A percentile compares a stretch with the other conserved stretches of the same genome.
Conservation (phyloP, 106 monocot species). For the Cymbidium sinense region DNA sequence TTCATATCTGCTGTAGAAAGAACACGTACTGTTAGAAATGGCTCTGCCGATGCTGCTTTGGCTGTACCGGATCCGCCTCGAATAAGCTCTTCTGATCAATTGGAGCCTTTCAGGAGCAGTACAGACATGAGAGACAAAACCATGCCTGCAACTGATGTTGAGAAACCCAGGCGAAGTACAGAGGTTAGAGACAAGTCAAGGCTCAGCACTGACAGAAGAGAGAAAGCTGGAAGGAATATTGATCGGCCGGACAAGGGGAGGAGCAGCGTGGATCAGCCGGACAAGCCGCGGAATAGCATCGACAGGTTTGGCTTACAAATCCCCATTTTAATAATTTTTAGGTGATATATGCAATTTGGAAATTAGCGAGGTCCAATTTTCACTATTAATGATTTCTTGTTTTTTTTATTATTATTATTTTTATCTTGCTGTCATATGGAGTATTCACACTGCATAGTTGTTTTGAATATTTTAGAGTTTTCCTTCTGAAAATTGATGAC, state of each 20-base stretch:
- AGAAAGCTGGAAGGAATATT: slow-evolving; percentile 36
- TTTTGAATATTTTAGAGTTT: too few species aligned
- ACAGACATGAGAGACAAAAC: neutral
- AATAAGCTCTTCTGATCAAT: neutral
- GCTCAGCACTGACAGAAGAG: slow-evolving; percentile 32
- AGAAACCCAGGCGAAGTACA: neutral
- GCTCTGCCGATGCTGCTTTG: neutral
- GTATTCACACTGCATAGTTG: too few species aligned
- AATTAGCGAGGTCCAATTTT: too few species aligned
- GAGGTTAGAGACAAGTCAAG: slow-evolving; percentile 3
- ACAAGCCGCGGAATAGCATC: slow-evolving; percentile 2
- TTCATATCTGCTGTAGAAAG: neutral
- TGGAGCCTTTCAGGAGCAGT: neutral
- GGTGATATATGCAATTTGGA: neutral
- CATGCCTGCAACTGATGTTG: neutral
- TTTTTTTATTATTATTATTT: too few species aligned
- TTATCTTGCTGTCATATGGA: too few species aligned
- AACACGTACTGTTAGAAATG: neutral
- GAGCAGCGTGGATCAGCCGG: neutral
- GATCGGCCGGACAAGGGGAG: neutral
- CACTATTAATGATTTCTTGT: too few species aligned
- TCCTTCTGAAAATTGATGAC: too few species aligned
- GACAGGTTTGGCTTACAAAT: neutral
- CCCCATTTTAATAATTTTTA: neutral
- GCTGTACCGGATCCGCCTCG: neutral